These are phyloP conservation scores for Coriaria nepalensis DNA, from an alignment of 306 rosid species.

Conservation along the genomic window DNA sequence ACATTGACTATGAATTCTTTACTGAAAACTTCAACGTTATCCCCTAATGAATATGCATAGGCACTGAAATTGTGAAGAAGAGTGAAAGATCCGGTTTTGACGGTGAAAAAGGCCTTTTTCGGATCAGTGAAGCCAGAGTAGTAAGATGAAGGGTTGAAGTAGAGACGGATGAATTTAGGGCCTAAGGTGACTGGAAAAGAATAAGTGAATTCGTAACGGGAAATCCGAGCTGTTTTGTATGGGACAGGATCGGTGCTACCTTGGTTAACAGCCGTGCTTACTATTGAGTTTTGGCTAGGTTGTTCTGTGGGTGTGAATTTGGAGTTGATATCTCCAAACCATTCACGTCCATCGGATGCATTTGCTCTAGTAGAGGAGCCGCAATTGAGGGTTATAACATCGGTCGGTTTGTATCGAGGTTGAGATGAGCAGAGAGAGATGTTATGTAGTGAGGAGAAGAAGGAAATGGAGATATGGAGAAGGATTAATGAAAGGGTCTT, in stretches of 20 bases:
- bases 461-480: too few species aligned
- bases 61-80: constrained; percentile 36
- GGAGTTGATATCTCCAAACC: constrained; percentile 16
- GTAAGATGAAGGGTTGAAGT: constrained; percentile 24
- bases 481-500: too few species aligned
- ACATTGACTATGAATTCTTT: constrained; percentile 36
- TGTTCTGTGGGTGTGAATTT: not conserved
- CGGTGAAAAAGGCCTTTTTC: constrained; percentile 30
- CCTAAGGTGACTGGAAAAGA: constrained; percentile 24
- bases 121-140: not conserved
- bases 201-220: constrained; percentile 33
- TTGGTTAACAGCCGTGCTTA: not conserved
- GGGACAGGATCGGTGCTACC: not conserved
- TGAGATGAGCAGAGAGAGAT: not conserved
- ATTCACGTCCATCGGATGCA: not conserved
- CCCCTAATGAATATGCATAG: constrained; percentile 9
- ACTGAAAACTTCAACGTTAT: not conserved
- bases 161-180: constrained; percentile 35
- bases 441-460: rapidly evolving
- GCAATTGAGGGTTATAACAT: constrained; percentile 11
- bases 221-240: constrained; percentile 16
- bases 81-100: constrained; percentile 33
- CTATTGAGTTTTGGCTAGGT: not conserved
- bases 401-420: not conserved
- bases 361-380: not conserved